These are phyloP conservation scores for Paramecium sexaurelia DNA, from an alignment of 73 alveolate genomes.

Conservation along the genomic window DNA sequence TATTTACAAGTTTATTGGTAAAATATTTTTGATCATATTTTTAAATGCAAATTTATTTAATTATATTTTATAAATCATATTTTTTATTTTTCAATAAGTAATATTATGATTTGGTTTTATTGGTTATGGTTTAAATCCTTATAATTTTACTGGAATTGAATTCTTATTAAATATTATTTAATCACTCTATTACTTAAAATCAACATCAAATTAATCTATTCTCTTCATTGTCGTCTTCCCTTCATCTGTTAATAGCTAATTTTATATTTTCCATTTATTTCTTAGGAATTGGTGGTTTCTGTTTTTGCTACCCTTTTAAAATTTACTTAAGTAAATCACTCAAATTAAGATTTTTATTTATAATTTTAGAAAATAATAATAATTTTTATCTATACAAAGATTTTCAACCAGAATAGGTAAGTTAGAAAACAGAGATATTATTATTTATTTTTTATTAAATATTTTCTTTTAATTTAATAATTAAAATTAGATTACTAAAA, in stretches of 20 bases:
- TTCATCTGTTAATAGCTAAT: neutral
- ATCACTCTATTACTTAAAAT: neutral
- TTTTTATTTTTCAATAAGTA: neutral
- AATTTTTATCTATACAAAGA: neutral
- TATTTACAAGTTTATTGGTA: no score
- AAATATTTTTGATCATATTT: no score
- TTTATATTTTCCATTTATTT: neutral
- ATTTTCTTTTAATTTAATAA: no score
- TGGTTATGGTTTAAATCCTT: constrained; percentile 47
- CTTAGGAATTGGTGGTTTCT: constrained; percentile 32
- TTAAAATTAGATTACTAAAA: no score
- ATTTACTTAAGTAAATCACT: constrained; percentile 38
- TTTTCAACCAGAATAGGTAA: no score
- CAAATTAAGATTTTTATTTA: neutral
- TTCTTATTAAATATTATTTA: neutral
- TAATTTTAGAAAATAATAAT: neutral
- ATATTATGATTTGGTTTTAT: constrained; percentile 50
- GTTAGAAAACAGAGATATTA: no score
- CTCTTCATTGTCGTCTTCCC: neutral
- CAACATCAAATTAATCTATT: constrained; percentile 43
- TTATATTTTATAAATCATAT: no score
- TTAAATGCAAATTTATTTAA: no score
- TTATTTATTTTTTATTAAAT: no score
- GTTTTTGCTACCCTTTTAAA: neutral
- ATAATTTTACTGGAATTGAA: constrained; percentile 1